phyloP scores from a whole-genome alignment of 495 filamentous ascomycete species.

The Penicillium bovifimosum region DNA sequence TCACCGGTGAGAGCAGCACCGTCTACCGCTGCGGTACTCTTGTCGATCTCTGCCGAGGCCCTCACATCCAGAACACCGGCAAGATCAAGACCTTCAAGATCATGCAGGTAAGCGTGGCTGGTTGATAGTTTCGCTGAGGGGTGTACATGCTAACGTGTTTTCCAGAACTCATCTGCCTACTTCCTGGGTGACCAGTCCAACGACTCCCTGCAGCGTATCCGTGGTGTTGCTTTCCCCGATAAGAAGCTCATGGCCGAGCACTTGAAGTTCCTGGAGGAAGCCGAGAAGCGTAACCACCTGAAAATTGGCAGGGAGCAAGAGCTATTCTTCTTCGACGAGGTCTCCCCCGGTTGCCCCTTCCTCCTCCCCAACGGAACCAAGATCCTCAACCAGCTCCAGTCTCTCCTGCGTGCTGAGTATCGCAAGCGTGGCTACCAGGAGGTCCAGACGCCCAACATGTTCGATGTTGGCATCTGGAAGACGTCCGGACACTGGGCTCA shows the following conservation, averaged over 20 bases:
- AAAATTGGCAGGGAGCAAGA: constrained; percentile 91
- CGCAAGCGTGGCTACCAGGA: constrained; percentile 92
- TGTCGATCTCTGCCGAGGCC: constrained; percentile 76
- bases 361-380: constrained; percentile 86
- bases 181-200: constrained; percentile 91
- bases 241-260: constrained; percentile 90
- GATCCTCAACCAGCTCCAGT: constrained; percentile 84
- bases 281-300: constrained; percentile 89
- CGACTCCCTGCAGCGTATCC: constrained; percentile 91
- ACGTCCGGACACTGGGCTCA: constrained; percentile 91
- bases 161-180: constrained; percentile 87
- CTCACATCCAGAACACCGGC: constrained; percentile 86
- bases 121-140: not conserved
- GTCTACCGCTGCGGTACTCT: constrained; percentile 84
- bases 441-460: constrained; percentile 95
- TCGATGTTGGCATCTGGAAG: constrained; percentile 85
- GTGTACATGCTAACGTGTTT: constrained; percentile 4
- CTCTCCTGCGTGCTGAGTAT: constrained; percentile 78
- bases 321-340: constrained; percentile 92
- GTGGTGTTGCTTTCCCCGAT: constrained; percentile 94
- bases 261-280: constrained; percentile 90
- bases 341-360: constrained; percentile 88
- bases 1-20: constrained; percentile 85
- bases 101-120: constrained; percentile 54
- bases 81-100: constrained; percentile 90